Evolutionary conservation across 192 early-diverging fungal genomes (phyloP).

Genomic region (Geosiphon pyriformis): DNA sequence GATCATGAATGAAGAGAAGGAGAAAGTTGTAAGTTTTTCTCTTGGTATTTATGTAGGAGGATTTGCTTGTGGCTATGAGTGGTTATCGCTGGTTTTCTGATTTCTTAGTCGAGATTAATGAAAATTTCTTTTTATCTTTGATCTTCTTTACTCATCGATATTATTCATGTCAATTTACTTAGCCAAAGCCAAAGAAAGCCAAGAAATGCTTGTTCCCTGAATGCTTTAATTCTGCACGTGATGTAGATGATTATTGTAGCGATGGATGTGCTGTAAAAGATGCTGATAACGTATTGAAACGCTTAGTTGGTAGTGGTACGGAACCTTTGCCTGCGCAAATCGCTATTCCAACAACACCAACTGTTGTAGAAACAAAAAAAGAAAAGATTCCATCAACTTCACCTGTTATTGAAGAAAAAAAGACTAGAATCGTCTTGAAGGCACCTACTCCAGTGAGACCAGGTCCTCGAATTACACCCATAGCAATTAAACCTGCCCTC

Average conservation of each 20-base stretch:
- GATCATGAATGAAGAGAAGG: conserved; percentile 1
- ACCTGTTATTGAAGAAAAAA: not conserved
- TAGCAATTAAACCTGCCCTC: too few relatives aligned
- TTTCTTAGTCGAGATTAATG: too few relatives aligned
- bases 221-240: conserved; percentile 34
- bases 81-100: too few relatives aligned
- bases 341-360: not conserved
- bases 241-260: conserved; percentile 39
- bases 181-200: not conserved
- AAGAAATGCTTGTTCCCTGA: conserved; percentile 32
- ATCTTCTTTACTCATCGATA: not conserved
- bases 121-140: not conserved
- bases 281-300: conserved; percentile 32
- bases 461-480: not conserved
- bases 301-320: conserved; percentile 16
- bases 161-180: not conserved
- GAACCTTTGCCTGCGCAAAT: not conserved
- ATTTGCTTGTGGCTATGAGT: too few relatives aligned
- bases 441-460: not conserved
- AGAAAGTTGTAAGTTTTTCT: not conserved
- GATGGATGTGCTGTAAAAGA: conserved; percentile 41
- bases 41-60: not conserved
- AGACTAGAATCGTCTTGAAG: not conserved
- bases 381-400: not conserved
- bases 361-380: too few relatives aligned